These are phyloP conservation scores for Ceratobasidium theobromae DNA, from an alignment of 1,284 basidiomycete species.

Conservation along the genomic window DNA sequence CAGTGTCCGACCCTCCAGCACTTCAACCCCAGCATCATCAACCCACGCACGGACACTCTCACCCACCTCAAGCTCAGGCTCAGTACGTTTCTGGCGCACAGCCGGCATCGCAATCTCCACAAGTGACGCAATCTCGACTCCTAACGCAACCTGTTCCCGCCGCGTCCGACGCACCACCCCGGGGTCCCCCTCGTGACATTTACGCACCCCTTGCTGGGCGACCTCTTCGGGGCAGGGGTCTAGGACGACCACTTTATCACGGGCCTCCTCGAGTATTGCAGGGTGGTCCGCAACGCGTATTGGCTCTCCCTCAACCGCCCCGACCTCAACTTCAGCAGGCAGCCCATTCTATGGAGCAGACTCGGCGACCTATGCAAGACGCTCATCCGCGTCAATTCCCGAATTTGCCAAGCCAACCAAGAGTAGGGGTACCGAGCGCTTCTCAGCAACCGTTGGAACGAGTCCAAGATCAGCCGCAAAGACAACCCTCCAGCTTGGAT, in stretches of 20 bases:
- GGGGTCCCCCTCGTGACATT: background rate
- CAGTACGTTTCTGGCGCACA: background rate
- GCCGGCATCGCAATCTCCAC: background rate
- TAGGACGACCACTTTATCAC: conserved; percentile 5
- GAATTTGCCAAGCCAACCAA: background rate
- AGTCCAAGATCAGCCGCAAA: background rate
- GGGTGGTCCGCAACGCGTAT: conserved; percentile 11
- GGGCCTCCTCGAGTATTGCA: conserved; percentile 22
- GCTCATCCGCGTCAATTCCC: background rate
- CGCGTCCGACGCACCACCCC: background rate
- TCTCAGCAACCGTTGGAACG: background rate
- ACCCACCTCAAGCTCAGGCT: background rate
- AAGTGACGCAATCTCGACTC: background rate
- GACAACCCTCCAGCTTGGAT: background rate
- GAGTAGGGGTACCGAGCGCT: background rate
- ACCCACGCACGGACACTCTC: background rate
- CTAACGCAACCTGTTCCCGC: background rate
- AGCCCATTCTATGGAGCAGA: too few species aligned
- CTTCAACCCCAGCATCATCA: background rate
- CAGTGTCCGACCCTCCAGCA: background rate
- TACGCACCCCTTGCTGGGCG: conserved; percentile 29
- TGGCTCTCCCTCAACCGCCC: conserved; percentile 3
- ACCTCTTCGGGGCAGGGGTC: conserved; percentile 4
- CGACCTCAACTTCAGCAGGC: background rate
- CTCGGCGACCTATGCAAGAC: background rate